These are phyloP conservation scores for Seiridium cupressi DNA, from an alignment of 2,329 filamentous ascomycete species.

Conservation along the genomic window DNA sequence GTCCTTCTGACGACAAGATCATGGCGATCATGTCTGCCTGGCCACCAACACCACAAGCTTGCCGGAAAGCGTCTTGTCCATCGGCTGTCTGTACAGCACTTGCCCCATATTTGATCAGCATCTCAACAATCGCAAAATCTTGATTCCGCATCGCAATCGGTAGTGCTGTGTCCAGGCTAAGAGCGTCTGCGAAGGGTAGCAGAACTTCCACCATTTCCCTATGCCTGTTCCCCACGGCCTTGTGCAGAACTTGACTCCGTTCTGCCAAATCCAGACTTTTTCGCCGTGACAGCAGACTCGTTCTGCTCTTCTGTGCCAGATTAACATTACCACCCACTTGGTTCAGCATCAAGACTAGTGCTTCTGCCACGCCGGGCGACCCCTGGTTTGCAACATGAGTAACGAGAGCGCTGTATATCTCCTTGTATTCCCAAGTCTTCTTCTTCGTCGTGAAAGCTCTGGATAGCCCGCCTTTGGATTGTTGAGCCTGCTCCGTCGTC, in stretches of 20 bases:
- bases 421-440: slow-evolving; percentile 50
- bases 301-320: slow-evolving; percentile 45
- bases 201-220: slow-evolving; percentile 53
- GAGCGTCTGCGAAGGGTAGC: slow-evolving; percentile 49
- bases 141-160: slow-evolving; percentile 45
- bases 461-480: slow-evolving; percentile 38
- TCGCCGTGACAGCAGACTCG: slow-evolving; percentile 45
- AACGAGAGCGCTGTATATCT: slow-evolving; percentile 51
- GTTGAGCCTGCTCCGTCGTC: slow-evolving; percentile 26
- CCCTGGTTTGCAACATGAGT: slow-evolving; percentile 47
- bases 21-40: slow-evolving; percentile 45
- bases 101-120: slow-evolving; percentile 51
- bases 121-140: slow-evolving; percentile 41
- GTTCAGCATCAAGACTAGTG: slow-evolving; percentile 48
- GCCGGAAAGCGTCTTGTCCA: slow-evolving; percentile 52
- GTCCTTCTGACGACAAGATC: slow-evolving; percentile 47
- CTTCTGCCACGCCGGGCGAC: slow-evolving; percentile 54
- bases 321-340: slow-evolving; percentile 50
- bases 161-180: slow-evolving; percentile 48
- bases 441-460: slow-evolving; percentile 46
- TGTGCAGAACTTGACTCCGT: slow-evolving; percentile 48
- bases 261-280: slow-evolving; percentile 50
- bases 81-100: slow-evolving; percentile 44
- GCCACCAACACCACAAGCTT: slow-evolving; percentile 45
- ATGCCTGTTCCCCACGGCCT: slow-evolving; percentile 49